Conservation (phyloP, 768 basidiomycete species). For the Tubosaeta sp. region DNA sequence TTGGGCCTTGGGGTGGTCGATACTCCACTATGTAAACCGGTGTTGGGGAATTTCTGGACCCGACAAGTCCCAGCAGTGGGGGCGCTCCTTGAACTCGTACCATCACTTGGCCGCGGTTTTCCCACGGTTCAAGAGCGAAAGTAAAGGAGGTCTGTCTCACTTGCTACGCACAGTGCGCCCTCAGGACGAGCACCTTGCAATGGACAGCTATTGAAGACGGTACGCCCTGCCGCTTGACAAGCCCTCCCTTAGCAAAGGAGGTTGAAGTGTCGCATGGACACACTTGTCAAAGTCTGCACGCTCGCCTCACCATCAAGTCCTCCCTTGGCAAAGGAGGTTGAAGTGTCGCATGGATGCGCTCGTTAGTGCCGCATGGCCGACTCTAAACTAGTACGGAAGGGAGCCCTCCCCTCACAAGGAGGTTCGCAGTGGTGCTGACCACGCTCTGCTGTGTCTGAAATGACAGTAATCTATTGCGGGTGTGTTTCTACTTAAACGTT, state of each 20-base stretch:
- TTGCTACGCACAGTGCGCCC: not conserved
- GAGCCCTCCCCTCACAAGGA: not conserved
- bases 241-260: slow-evolving; percentile 10
- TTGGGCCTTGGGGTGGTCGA: too few species aligned
- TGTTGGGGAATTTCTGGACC: too few species aligned
- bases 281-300: not conserved
- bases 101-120: not conserved
- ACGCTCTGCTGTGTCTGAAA: not conserved
- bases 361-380: not conserved
- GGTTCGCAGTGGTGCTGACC: not conserved
- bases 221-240: not conserved
- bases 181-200: not conserved
- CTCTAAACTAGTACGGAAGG: not conserved
- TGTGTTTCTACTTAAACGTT: not conserved
- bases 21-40: too few species aligned
- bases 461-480: not conserved
- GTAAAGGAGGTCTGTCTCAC: not conserved
- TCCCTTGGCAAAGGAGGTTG: not conserved
- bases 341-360: not conserved
- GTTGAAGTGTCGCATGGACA: not conserved
- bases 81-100: not conserved
- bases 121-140: not conserved
- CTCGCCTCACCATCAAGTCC: not conserved
- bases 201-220: not conserved
- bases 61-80: too few species aligned